Conservation (phyloP, 1,284 basidiomycete species). For the Malassezia pachydermatis region DNA sequence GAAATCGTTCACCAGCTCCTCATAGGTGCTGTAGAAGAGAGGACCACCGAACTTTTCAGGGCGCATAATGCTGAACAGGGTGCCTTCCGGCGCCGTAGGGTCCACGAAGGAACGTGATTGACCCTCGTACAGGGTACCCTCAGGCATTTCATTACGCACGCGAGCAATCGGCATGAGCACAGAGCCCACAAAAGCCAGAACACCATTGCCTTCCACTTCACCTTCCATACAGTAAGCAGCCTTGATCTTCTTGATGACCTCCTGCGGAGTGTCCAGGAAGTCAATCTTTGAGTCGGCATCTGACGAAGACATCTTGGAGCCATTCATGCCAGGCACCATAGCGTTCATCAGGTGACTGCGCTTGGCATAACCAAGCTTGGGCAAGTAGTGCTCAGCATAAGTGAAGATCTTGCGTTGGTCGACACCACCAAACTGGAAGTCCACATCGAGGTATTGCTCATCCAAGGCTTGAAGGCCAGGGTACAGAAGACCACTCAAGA, state of each 20-base stretch:
- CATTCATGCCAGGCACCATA: conserved; percentile 90
- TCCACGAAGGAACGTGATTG: conserved; percentile 22
- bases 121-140: conserved; percentile 21
- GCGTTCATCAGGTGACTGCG: conserved; percentile 95
- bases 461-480: conserved; percentile 92
- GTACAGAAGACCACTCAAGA: conserved; percentile 85
- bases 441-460: conserved; percentile 87
- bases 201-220: conserved; percentile 78
- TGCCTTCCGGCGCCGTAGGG: conserved; percentile 64
- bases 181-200: conserved; percentile 75
- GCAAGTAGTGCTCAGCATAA: conserved; percentile 89
- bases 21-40: conserved; percentile 63
- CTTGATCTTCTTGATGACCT: conserved; percentile 80
- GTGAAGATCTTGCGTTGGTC: conserved; percentile 99
- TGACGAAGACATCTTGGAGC: conserved; percentile 97
- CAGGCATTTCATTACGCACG: conserved; percentile 27
- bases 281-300: conserved; percentile 96
- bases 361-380: conserved; percentile 81
- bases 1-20: conserved; percentile 67
- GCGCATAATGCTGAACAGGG: conserved; percentile 68
- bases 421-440: conserved; percentile 96
- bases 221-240: conserved; percentile 79
- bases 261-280: conserved; percentile 78
- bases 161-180: conserved; percentile 75
- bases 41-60: conserved; percentile 74